Base-by-base conservation (phyloP, 2,329 filamentous ascomycete species). In the Calonectria hawksworthii region DNA sequence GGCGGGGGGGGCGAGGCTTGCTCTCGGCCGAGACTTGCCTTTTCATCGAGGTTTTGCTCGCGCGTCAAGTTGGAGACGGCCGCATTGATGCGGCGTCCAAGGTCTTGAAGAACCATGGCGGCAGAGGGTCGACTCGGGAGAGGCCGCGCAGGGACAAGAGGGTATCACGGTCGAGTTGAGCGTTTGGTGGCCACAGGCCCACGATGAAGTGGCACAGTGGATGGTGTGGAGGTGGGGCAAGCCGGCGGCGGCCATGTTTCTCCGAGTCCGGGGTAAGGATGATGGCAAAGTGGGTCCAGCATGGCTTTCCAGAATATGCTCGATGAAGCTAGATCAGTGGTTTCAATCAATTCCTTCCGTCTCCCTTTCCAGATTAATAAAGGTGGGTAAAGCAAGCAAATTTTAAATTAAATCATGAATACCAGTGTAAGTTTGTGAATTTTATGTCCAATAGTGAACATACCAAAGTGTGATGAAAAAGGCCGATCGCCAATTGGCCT, bases 51-150 rank as follows among this genome's bases (percentile, higher is more conserved):
- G 83, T 98, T 98, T 78, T 93, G 94, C 73, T 97, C 95, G 83
- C 96, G 92, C 74, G 96, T 98, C 82, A 99, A 91, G 88, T 98
- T 96, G 77, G 93, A 94, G 88, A 99, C 95, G 82, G 97, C 97
- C 90, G 95, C 92, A 88, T 98, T 99, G 86, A 99, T 99, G 88
- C 97, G 97, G 90, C 96, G 96, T 82, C 97, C 97, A 74, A 99
- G 92, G 91, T 99, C 97, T 93, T 98, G 96, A 84, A 99, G 94
- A 91, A 99, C 97, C 97, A 99, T 99, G 84, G 83, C 76, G 74
- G 72, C 70, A 50, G 75, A 68, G 69, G 74, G 69, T 76, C 78
- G 78, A 77, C 77, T 77, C 64, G 73, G 68, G 65, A 50, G 51
- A 34, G 67, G 54, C 69, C 72, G 74, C 75, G 76, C 74, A 76